Evolutionary conservation across 2,329 filamentous ascomycete genomes (phyloP).

Genomic region (Botryotinia convoluta): DNA sequence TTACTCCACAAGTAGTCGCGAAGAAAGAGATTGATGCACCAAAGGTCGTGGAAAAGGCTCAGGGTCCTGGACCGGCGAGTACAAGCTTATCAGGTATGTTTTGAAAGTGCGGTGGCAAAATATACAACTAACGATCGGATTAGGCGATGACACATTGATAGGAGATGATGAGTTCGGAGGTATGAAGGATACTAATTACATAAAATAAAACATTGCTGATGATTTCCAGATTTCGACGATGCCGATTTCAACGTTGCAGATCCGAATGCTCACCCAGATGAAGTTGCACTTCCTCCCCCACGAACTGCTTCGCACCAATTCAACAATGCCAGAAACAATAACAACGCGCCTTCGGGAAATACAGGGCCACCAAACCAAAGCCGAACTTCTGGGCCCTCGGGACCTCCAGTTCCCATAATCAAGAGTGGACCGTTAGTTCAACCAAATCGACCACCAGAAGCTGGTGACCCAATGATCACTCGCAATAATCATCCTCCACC

Average conservation of each 20-base stretch:
- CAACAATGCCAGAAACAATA: conserved; percentile 26
- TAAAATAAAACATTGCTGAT: conserved; percentile 36
- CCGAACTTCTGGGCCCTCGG: conserved; percentile 34
- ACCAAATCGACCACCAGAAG: conserved; percentile 34
- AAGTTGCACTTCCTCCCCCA: conserved; percentile 58
- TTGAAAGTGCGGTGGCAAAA: background rate
- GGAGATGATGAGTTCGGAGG: conserved; percentile 54
- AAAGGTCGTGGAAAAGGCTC: conserved; percentile 31
- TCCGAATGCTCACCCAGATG: conserved; percentile 68
- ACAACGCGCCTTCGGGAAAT: conserved; percentile 20
- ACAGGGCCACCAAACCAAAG: conserved; percentile 29
- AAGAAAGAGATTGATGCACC: conserved; percentile 38
- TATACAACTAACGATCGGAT: conserved; percentile 25
- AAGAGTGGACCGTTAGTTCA: conserved; percentile 30
- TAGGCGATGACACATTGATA: conserved; percentile 42
- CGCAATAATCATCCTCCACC: conserved; percentile 25
- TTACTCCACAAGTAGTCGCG: conserved; percentile 21
- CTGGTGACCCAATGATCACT: conserved; percentile 19
- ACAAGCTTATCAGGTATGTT: conserved; percentile 4
- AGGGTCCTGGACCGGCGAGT: conserved; percentile 14
- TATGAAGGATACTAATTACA: conserved; percentile 43
- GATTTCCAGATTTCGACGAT: conserved; percentile 66
- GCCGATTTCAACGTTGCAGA: conserved; percentile 69
- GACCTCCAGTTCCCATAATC: background rate
- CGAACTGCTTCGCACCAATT: conserved; percentile 27